Conservation (phyloP, 805 yeast genomes). For the Starmerella lactis-condensi region DNA sequence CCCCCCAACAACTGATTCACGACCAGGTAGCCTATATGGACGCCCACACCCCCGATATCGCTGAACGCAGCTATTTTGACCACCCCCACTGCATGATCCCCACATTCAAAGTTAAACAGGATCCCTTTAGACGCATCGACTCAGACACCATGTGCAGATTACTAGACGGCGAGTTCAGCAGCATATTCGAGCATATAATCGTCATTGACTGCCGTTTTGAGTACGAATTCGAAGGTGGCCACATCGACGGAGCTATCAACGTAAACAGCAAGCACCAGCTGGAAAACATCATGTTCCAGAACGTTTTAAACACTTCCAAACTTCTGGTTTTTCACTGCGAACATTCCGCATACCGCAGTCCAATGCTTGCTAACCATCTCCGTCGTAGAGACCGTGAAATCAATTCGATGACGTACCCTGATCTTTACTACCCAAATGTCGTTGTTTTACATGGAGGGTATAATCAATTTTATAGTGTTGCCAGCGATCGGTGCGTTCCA, state of each 20-base stretch:
- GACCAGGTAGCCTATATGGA: conserved; percentile 20
- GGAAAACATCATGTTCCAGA: conserved; percentile 34
- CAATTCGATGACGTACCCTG: conserved; percentile 62
- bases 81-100: conserved; percentile 21
- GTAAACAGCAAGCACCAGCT: conserved; percentile 51
- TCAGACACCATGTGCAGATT: conserved; percentile 40
- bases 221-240: conserved; percentile 87
- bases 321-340: conserved; percentile 85
- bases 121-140: conserved; percentile 52
- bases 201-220: conserved; percentile 82
- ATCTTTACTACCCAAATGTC: conserved; percentile 71
- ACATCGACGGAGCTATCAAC: conserved; percentile 66
- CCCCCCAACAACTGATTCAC: conserved; percentile 30
- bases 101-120: conserved; percentile 32
- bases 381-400: conserved; percentile 63
- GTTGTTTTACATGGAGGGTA: conserved; percentile 85
- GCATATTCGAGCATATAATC: conserved; percentile 36
- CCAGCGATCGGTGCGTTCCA: conserved; percentile 46
- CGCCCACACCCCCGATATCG: conserved; percentile 4
- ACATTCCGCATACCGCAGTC: conserved; percentile 85
- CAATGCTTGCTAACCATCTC: conserved; percentile 71
- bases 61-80: conserved; percentile 11
- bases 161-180: conserved; percentile 35
- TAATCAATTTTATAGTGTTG: conserved; percentile 48
- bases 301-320: conserved; percentile 20